Evolutionary conservation across 2,329 filamentous ascomycete genomes (phyloP), one percentile per base, ranked within the genome.

Genomic region (Bipolaris cookei): DNA sequence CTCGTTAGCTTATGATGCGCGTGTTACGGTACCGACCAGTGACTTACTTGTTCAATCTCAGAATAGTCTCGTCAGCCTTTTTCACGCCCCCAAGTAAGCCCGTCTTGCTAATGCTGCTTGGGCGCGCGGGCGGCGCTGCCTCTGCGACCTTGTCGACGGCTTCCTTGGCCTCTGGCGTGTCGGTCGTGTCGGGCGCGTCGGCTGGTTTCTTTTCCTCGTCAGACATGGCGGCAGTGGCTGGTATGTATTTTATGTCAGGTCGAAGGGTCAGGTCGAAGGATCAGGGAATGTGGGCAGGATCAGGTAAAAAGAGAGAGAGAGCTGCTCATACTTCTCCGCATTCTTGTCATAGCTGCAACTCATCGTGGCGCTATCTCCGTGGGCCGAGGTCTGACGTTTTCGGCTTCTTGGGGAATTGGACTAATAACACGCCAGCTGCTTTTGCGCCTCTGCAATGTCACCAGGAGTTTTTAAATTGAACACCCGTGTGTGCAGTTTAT

Each of bases 41-140:
- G 8, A 54, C 64, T 21, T 58, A 81, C 79, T 80, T 80, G 70
- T 80, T 80, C 66, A 80, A 56, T 48, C 79, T 74, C 66, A 81
- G 58, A 6, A 79, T 69, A 8, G 76, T 69, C 35, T 66, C 67
- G 57, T 81, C 79, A 5, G 76, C 66, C 46, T 75, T 70, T 55
- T 69, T 70, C 3, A 75, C 62, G 10, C 76, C 62, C 6, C 67
- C 64, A 18, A 73, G 58, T 35, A 72, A 65, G 51, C 64, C 69
- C 43, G 49, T 52, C 21, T 57, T 58, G 30, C 32, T n/a, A 16
- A 55, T 18, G 23, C 51, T 41, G 11, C 23, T 59, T 59, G 48
- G 75, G 65, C 50, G 51, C 14, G 48, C 64, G 39, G 54, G 55
- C 1, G 65, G 61, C 47, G 64, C 61, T 25, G 58, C 56, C 18